These are phyloP conservation scores for Ceratocystis ficicola DNA, from an alignment of 2,329 filamentous ascomycete species.

Conservation along the genomic window DNA sequence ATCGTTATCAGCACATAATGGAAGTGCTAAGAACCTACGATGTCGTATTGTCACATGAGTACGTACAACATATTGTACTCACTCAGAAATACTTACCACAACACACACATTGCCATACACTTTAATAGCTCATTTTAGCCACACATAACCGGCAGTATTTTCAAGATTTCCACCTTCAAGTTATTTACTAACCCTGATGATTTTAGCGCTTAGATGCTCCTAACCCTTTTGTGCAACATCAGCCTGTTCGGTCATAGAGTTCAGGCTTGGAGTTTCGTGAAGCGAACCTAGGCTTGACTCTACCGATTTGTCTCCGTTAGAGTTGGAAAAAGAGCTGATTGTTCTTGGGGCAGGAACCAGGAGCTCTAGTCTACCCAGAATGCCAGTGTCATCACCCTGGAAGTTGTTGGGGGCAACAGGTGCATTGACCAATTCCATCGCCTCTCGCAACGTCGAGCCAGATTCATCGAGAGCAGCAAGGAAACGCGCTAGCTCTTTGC, in stretches of 20 bases:
- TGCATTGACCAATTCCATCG: conserved; percentile 50
- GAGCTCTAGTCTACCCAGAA: conserved; percentile 15
- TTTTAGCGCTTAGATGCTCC: not conserved
- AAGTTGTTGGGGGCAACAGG: conserved; percentile 25
- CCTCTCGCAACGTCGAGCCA: conserved; percentile 64
- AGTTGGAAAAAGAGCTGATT: conserved; percentile 10
- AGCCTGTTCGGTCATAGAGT: conserved; percentile 8
- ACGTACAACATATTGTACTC: too few species aligned
- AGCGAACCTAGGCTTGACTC: conserved; percentile 26
- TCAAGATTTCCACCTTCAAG: too few species aligned
- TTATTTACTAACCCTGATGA: conserved; percentile 3
- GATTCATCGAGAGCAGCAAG: conserved; percentile 82
- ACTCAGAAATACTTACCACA: too few species aligned
- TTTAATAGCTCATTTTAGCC: too few species aligned
- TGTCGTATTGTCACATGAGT: too few species aligned
- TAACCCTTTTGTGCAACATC: conserved; percentile 14
- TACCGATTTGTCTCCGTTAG: conserved; percentile 25
- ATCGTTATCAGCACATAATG: conserved; percentile 1
- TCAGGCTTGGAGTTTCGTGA: conserved; percentile 15
- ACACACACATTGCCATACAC: too few species aligned
- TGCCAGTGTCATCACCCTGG: conserved; percentile 28
- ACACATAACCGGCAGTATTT: too few species aligned
- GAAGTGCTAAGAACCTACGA: not conserved
- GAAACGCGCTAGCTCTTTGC: conserved; percentile 90
- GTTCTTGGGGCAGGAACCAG: conserved; percentile 14